These are phyloP conservation scores for Aphanomyces stellatus DNA, from an alignment of 352 stramenopile genomes.

Conservation along the genomic window DNA sequence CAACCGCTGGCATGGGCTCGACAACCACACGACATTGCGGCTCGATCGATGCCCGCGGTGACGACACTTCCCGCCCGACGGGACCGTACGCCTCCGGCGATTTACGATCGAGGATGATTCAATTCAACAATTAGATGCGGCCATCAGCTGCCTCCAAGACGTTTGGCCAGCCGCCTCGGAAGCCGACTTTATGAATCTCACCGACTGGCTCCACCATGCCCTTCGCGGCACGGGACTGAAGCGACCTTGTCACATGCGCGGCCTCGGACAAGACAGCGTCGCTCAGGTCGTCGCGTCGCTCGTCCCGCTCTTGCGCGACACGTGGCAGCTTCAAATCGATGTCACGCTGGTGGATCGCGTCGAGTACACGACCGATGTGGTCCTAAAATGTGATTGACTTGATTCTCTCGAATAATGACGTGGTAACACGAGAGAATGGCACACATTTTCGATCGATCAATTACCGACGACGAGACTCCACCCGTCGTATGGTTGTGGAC, in stretches of 20 bases:
- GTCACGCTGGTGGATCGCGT: neutral
- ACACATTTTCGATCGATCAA: neutral
- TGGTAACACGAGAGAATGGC: neutral
- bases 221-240: constrained; percentile 3
- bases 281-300: neutral
- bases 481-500: too few relatives aligned
- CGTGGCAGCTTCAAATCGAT: neutral
- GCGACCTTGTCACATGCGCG: neutral
- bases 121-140: neutral
- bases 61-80: neutral
- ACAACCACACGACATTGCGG: neutral
- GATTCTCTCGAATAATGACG: neutral
- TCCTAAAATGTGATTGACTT: neutral
- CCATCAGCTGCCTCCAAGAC: neutral
- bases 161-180: neutral
- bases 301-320: neutral
- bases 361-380: neutral
- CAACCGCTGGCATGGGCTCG: neutral
- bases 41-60: neutral
- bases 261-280: neutral
- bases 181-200: constrained; percentile 2
- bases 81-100: neutral
- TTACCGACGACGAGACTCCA: neutral
- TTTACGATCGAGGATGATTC: neutral
- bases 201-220: neutral